Base-by-base conservation (phyloP, 2,329 filamentous ascomycete genomes). In the Paradendryphiella salina region DNA sequence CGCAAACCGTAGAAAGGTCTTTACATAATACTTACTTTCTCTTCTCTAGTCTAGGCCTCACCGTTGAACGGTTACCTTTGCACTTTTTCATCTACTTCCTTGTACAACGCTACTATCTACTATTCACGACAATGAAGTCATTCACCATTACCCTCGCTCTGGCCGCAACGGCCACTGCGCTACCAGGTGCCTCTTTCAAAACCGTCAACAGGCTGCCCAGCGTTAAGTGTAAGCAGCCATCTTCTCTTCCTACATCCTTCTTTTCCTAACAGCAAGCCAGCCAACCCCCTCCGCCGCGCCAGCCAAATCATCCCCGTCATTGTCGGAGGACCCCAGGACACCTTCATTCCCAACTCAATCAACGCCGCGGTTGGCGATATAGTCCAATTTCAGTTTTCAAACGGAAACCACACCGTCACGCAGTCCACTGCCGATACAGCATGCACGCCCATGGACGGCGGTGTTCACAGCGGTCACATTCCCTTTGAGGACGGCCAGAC, bases 391-490 rank as follows among this genome's bases (percentile, higher is more conserved):
- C 62, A 70, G 17, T 70, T 70, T 53, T 60, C 53, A 42, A 67
- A 67, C 20, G 67, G 66, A 9, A 69, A 69, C 48, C 67, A 70
- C 50, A 69, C 67, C 7, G 65, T 66, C 7, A 69, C 67, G 0
- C 65, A 70, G 35, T 63, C 59, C 7, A 61, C 66, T 0, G 50
- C 53, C 1, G 61, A 66, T 21, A 48, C 56, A 11, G 57, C 66
- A 20, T 70, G 67, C 40, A 60, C 59, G 8, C 66, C 66, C 6
- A 55, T 69, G 43, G 55, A 57, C 0, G 63, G 61, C 17, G 67
- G 67, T 11, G 45, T 70, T 3, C 59, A 70, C 56, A 63, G 58
- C 36, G 67, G 67, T 1, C 63, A 66, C 45, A 69, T 70, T 5
- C 65, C 66, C 0, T 69, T 70, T 31, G 7, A 52, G 23, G 64